Conservation (phyloP, 2,329 filamentous ascomycete genomes). For the Aspergillus fumigatiaffinis region DNA sequence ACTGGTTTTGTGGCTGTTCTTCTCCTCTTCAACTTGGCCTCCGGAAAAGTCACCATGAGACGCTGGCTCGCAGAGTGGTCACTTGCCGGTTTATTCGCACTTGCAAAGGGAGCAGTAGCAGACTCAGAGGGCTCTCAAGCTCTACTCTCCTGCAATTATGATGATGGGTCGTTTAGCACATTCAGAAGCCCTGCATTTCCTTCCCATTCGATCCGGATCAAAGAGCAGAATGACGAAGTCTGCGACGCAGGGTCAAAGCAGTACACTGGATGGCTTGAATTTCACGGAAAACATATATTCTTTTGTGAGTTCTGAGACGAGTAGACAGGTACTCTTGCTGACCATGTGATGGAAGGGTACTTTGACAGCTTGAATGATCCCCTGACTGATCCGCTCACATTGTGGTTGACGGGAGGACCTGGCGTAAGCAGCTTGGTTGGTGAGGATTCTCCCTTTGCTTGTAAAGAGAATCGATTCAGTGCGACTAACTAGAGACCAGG, state of each 20-base stretch:
- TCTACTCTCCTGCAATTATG: neutral
- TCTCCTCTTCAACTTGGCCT: neutral
- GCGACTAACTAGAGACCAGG: neutral
- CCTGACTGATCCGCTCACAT: conserved; percentile 8
- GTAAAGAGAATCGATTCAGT: neutral
- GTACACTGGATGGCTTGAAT: conserved; percentile 23
- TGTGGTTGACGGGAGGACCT: conserved; percentile 16
- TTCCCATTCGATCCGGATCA: conserved; percentile 17
- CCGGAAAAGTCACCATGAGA: neutral
- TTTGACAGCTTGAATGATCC: conserved; percentile 15
- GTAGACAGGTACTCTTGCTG: neutral
- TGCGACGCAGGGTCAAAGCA: conserved; percentile 22
- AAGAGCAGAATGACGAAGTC: conserved; percentile 19
- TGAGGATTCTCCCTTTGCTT: neutral
- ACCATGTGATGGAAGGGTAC: conserved; percentile 1
- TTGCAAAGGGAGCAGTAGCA: neutral
- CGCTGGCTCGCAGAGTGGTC: neutral
- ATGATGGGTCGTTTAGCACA: neutral
- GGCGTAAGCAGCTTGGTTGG: conserved; percentile 12
- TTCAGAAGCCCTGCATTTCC: conserved; percentile 12
- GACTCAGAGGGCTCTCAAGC: neutral
- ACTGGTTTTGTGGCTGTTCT: neutral
- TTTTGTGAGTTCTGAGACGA: conserved; percentile 1
- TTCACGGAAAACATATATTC: conserved; percentile 6
- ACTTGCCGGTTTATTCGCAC: neutral